These are phyloP conservation scores for Colletotrichum acutatum DNA, from an alignment of 2,329 filamentous ascomycete genomes.

Conservation along the genomic window DNA sequence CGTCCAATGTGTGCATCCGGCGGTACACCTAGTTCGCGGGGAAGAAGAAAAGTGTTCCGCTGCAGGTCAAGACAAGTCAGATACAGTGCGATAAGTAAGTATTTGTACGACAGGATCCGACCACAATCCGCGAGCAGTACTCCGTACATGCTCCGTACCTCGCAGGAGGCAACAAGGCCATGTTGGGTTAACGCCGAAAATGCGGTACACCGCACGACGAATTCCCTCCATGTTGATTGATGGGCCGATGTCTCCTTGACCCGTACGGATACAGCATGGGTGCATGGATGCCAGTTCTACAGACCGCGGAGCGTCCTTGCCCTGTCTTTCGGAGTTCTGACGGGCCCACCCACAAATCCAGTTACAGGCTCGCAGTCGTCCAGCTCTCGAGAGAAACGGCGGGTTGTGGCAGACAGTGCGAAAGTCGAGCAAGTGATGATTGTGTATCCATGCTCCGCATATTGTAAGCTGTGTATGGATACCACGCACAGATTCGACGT, in stretches of 20 bases:
- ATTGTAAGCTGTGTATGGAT: background rate
- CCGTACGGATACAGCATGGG: background rate
- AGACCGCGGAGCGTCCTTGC: background rate
- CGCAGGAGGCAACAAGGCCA: background rate
- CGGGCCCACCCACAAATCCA: slow-evolving; percentile 11
- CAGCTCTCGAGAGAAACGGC: background rate
- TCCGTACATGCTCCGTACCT: too few relatives aligned
- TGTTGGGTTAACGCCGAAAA: background rate
- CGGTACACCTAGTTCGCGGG: slow-evolving; percentile 3
- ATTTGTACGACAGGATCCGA: background rate
- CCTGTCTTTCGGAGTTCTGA: slow-evolving; percentile 6
- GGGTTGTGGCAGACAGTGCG: background rate
- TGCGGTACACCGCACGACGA: background rate
- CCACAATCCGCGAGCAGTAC: background rate
- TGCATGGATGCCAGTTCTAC: slow-evolving; percentile 6
- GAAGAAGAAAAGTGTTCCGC: slow-evolving; percentile 10
- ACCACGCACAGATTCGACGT: background rate
- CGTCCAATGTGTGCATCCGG: background rate
- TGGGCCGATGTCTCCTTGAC: background rate
- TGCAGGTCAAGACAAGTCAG: background rate
- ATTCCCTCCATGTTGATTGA: background rate
- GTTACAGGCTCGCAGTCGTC: background rate
- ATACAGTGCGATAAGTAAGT: background rate
- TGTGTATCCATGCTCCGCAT: background rate
- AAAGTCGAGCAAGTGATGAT: background rate